A percentile compares a stretch with the other conserved stretches of the same genome.
phyloP scores from a whole-genome alignment of 208 protist genomes.

The Phytomonas sp. region DNA sequence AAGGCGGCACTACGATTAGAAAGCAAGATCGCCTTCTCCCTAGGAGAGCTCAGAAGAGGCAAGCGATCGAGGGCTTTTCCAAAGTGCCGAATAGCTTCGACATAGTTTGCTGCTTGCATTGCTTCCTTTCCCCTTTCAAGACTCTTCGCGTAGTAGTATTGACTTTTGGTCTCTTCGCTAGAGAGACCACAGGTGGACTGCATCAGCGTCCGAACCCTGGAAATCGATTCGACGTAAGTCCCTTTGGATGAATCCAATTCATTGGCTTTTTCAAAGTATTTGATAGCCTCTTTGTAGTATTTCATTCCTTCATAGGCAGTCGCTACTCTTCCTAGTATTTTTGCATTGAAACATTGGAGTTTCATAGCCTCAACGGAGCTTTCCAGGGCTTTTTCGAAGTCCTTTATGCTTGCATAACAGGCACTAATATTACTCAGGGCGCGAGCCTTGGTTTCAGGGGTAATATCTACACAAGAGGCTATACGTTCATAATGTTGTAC shows the following conservation, averaged over 20 bases:
- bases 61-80: slow-evolving; percentile 64
- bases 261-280: slow-evolving; percentile 29
- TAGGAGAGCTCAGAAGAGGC: slow-evolving; percentile 11
- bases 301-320: slow-evolving; percentile 60
- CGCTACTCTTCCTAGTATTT: slow-evolving; percentile 51
- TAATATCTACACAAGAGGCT: slow-evolving; percentile 9
- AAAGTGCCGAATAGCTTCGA: slow-evolving; percentile 69
- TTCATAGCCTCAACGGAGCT: slow-evolving; percentile 38
- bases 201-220: slow-evolving; percentile 36
- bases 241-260: slow-evolving; percentile 24
- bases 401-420: slow-evolving; percentile 52
- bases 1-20: slow-evolving; percentile 72
- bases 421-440: slow-evolving; percentile 77
- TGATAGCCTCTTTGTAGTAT: slow-evolving; percentile 54
- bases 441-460: slow-evolving; percentile 29
- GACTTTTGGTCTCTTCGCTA: slow-evolving; percentile 24
- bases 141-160: slow-evolving; percentile 75
- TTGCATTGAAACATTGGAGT: slow-evolving; percentile 39
- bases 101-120: slow-evolving; percentile 52
- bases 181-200: slow-evolving; percentile 31
- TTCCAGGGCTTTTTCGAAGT: slow-evolving; percentile 45
- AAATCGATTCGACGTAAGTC: slow-evolving; percentile 23
- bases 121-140: slow-evolving; percentile 59
- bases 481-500: slow-evolving; percentile 42
- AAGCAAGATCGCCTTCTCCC: slow-evolving; percentile 48